phyloP scores from a whole-genome alignment of 1,139 yeast genomes.

The Nakaseomyces glabratus region DNA sequence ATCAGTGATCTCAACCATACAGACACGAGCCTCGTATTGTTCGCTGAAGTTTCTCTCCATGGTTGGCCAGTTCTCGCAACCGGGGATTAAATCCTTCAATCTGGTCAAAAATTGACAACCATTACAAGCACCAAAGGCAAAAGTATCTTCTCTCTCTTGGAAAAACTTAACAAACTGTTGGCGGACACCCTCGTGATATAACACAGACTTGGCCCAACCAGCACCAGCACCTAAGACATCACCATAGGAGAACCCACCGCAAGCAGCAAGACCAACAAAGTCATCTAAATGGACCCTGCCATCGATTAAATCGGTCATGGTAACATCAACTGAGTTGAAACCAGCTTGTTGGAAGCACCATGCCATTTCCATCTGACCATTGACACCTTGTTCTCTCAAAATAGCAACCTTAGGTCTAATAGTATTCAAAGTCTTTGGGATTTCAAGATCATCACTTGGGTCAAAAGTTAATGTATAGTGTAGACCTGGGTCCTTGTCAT shows the following conservation, averaged over 20 bases:
- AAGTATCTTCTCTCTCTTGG: slow-evolving; percentile 79
- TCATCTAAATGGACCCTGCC: slow-evolving; percentile 67
- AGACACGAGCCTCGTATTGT: slow-evolving; percentile 94
- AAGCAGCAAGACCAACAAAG: slow-evolving; percentile 93
- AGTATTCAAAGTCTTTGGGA: slow-evolving; percentile 31
- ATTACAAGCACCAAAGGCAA: slow-evolving; percentile 98
- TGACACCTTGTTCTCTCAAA: slow-evolving; percentile 97
- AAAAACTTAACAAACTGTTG: slow-evolving; percentile 71
- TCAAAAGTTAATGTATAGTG: slow-evolving; percentile 68
- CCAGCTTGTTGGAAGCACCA: slow-evolving; percentile 96
- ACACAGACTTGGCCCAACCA: slow-evolving; percentile 98
- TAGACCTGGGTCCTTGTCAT: slow-evolving; percentile 86
- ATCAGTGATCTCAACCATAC: slow-evolving; percentile 71
- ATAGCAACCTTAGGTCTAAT: slow-evolving; percentile 84
- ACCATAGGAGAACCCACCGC: slow-evolving; percentile 99
- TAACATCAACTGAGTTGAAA: slow-evolving; percentile 85
- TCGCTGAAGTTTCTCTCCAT: slow-evolving; percentile 88
- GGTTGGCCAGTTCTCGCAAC: slow-evolving; percentile 93
- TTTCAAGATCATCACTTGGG: slow-evolving; percentile 39
- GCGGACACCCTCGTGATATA: slow-evolving; percentile 73
- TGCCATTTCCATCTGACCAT: slow-evolving; percentile 98
- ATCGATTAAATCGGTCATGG: slow-evolving; percentile 83
- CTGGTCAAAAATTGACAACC: slow-evolving; percentile 96
- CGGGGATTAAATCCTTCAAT: slow-evolving; percentile 83
- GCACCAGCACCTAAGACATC: slow-evolving; percentile 98